These are phyloP conservation scores for Letharia columbiana DNA, from an alignment of 495 filamentous ascomycete genomes.

Conservation along the genomic window DNA sequence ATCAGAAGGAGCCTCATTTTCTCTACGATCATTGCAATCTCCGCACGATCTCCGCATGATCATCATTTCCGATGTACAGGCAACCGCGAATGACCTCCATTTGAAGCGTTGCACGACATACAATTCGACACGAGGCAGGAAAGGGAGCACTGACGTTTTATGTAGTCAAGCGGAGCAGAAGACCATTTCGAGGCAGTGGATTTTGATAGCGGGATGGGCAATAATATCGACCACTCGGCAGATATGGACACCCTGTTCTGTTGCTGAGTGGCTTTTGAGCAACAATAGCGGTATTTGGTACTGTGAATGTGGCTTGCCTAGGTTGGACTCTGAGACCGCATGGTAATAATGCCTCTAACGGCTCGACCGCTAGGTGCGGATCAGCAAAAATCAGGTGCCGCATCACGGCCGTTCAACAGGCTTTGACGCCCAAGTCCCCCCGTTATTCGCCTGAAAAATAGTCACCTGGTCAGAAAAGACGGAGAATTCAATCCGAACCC, in stretches of 20 bases:
- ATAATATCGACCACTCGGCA: conserved; percentile 1
- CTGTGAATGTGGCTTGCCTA: conserved; percentile 13
- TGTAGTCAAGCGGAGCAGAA: conserved; percentile 8
- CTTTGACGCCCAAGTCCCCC: conserved; percentile 11
- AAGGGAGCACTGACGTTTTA: conserved; percentile 10
- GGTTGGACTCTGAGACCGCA: conserved; percentile 9
- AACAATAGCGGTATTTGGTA: conserved; percentile 20
- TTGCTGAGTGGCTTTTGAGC: conserved; percentile 21
- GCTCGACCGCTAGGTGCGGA: conserved; percentile 20
- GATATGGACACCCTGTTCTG: conserved; percentile 1
- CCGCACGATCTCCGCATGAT: conserved; percentile 1
- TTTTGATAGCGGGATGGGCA: conserved; percentile 11
- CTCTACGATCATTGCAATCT: background rate
- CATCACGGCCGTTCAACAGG: conserved; percentile 19
- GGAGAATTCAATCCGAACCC: conserved; percentile 4
- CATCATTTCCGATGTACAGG: conserved; percentile 11
- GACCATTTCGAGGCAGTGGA: conserved; percentile 8
- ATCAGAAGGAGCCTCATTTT: conserved; percentile 7
- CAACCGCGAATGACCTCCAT: conserved; percentile 14
- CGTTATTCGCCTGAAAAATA: conserved; percentile 7
- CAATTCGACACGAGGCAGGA: conserved; percentile 5
- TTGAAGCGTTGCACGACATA: background rate
- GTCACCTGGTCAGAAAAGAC: conserved; percentile 5
- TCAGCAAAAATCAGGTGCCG: conserved; percentile 25
- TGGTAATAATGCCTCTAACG: conserved; percentile 19